Base-by-base conservation (phyloP, 805 yeast genomes). In the Cephaloascus fragrans region DNA sequence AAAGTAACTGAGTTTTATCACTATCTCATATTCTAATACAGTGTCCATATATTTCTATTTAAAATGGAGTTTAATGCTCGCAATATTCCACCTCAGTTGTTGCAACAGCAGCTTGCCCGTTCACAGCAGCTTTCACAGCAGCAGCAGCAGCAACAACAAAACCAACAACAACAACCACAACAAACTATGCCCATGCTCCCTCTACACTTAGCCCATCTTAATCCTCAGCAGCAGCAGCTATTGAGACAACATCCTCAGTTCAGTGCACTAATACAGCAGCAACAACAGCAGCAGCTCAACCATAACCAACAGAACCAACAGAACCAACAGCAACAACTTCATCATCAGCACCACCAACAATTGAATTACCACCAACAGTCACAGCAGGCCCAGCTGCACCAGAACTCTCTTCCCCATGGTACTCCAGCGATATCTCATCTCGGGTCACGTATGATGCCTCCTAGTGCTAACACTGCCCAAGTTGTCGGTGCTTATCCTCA, bases 211-310 rank as follows among this genome's bases (percentile, higher is more conserved):
- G 57, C 59, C 53, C 46, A 52, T 33, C 50, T 61, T 59, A 57
- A 57, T 20, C 61, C 65, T 1, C 60, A 55, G 32, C 61, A 59
- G 35, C 49, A 62, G 38, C 55, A 55, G 36, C 50, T 58, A 3
- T 46, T 61, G 10, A 42, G 51, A 37, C 53, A 52, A 36, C 57
- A 59, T 43, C 65, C 67, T 12, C 64, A 57, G 31, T 39, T 61
- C 12, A 56, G 56, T 20, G 42, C 47, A 36, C 48, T 61, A 31
- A 38, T 61, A 18, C 59, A 56, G 32, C 63, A 59, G 38, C 49
- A 53, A 39, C 61, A 57, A 34, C 62, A 55, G 34, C 64, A 57
- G 32, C 41, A 56, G 10, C 47, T 38, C n/a, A 43, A 42, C 33
- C 56, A 46, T 44, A 53, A 5, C 50, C 52, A 34, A 19, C 41